Percentiles rank a stretch among this genome's conserved stretches.
These are phyloP conservation scores for Aureobasidium sp. DNA, from an alignment of 2,329 filamentous ascomycete genomes.

Conservation along the genomic window DNA sequence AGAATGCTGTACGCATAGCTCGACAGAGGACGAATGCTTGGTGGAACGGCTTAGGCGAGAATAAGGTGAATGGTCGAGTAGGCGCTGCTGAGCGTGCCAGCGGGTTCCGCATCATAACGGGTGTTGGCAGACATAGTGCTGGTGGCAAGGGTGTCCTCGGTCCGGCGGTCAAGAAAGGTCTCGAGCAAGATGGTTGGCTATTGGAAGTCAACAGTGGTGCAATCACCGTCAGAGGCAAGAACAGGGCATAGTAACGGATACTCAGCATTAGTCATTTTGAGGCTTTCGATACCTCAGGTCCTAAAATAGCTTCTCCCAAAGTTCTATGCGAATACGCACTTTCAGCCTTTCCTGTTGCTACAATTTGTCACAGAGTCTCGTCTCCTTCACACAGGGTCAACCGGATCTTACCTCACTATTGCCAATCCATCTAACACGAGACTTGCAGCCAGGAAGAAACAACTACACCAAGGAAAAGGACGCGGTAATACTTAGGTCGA, in stretches of 20 bases:
- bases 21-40: slow-evolving; percentile 59
- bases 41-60: slow-evolving; percentile 69
- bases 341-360: too few species aligned
- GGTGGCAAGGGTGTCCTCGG: slow-evolving; percentile 70
- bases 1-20: slow-evolving; percentile 74
- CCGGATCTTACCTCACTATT: too few species aligned
- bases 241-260: neutral
- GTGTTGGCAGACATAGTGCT: slow-evolving; percentile 69
- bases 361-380: too few species aligned
- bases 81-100: slow-evolving; percentile 40
- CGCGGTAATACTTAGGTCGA: too few species aligned
- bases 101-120: slow-evolving; percentile 71
- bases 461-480: too few species aligned
- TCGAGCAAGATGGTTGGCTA: slow-evolving; percentile 77
- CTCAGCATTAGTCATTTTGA: neutral
- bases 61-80: slow-evolving; percentile 43
- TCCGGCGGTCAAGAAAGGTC: slow-evolving; percentile 68
- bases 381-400: too few species aligned
- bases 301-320: too few species aligned
- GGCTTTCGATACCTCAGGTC: neutral
- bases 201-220: slow-evolving; percentile 65
- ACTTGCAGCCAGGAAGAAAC: too few species aligned
- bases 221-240: slow-evolving; percentile 58
- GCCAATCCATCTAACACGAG: too few species aligned
- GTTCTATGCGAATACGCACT: too few species aligned